These are phyloP conservation scores for Penicillium crustosum DNA, from an alignment of 2,329 filamentous ascomycete genomes.

Conservation along the genomic window DNA sequence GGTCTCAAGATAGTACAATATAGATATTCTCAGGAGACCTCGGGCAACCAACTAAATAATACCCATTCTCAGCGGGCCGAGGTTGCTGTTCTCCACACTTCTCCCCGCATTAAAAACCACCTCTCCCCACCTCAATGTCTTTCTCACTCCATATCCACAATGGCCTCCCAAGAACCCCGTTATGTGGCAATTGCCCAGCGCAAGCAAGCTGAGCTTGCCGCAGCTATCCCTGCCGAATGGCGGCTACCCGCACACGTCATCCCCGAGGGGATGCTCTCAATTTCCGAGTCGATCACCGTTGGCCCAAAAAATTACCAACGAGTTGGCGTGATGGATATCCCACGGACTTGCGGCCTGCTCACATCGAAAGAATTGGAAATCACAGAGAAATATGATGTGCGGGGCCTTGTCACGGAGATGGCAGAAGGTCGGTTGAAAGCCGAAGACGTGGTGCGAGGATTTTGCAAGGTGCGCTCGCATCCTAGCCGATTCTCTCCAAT, in stretches of 20 bases:
- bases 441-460: constrained; percentile 53
- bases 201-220: constrained; percentile 41
- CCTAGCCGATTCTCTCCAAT: background rate
- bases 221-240: constrained; percentile 45
- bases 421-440: constrained; percentile 36
- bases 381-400: constrained; percentile 54
- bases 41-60: background rate
- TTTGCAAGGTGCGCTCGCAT: constrained; percentile 46
- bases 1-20: background rate
- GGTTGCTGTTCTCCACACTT: constrained; percentile 20
- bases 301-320: constrained; percentile 31
- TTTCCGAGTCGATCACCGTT: constrained; percentile 37
- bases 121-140: background rate
- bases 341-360: constrained; percentile 55
- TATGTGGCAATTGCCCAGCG: constrained; percentile 38
- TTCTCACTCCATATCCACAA: constrained; percentile 7
- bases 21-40: background rate
- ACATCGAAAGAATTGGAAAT: constrained; percentile 53
- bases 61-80: constrained; percentile 3
- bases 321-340: constrained; percentile 50
- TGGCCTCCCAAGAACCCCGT: constrained; percentile 17
- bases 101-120: constrained; percentile 16
- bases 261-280: constrained; percentile 37
- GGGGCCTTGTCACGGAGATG: constrained; percentile 39
- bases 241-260: constrained; percentile 35